Conservation (phyloP, 1,139 yeast genomes). For the Blastobotrys proliferans region DNA sequence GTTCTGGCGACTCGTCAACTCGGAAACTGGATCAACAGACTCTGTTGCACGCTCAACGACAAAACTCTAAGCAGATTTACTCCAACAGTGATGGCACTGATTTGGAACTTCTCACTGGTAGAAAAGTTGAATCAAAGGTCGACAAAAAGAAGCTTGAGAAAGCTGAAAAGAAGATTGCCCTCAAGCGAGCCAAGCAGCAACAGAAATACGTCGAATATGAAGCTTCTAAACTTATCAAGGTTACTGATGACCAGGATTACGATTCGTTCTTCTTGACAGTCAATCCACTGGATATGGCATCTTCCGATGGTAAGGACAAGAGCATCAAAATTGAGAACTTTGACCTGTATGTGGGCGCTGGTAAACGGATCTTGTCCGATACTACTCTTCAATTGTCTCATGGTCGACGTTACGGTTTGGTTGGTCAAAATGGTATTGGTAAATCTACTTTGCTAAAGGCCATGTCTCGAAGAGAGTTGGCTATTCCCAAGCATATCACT, state of each 20-base stretch:
- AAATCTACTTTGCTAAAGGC: slow-evolving; percentile 91
- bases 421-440: slow-evolving; percentile 99
- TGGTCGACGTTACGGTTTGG: slow-evolving; percentile 95
- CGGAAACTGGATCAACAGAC: slow-evolving; percentile 52
- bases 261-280: slow-evolving; percentile 93
- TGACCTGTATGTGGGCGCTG: slow-evolving; percentile 93
- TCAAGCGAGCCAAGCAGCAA: slow-evolving; percentile 84
- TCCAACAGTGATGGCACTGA: slow-evolving; percentile 61
- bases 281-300: slow-evolving; percentile 77
- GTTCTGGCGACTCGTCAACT: slow-evolving; percentile 69
- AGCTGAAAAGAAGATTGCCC: slow-evolving; percentile 95
- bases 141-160: slow-evolving; percentile 95
- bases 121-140: slow-evolving; percentile 89
- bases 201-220: slow-evolving; percentile 60
- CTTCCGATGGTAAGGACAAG: slow-evolving; percentile 86
- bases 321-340: slow-evolving; percentile 90
- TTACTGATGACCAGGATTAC: slow-evolving; percentile 63
- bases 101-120: slow-evolving; percentile 79
- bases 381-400: slow-evolving; percentile 81
- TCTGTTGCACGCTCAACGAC: slow-evolving; percentile 33
- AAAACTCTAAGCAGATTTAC: slow-evolving; percentile 26
- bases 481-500: slow-evolving; percentile 91
- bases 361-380: slow-evolving; percentile 86
- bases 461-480: slow-evolving; percentile 84
- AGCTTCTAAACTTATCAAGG: slow-evolving; percentile 80